A percentile compares a stretch with the other conserved stretches of the same genome.
phyloP scores from a whole-genome alignment of 129 eudicot genomes.

The Escallonia herrerae region DNA sequence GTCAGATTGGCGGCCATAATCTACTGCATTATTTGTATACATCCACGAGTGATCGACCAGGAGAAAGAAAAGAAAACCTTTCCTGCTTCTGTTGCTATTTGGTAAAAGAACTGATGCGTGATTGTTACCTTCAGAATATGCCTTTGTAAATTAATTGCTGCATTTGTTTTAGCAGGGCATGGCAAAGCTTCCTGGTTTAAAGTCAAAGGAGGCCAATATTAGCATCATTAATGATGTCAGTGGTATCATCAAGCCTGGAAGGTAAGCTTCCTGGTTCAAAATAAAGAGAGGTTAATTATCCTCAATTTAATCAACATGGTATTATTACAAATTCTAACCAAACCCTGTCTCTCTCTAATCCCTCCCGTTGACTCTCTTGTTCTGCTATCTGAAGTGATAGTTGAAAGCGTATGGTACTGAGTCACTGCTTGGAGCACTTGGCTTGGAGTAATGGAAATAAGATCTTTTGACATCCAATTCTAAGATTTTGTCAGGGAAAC shows the following conservation, averaged over 20 bases:
- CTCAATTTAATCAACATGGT: background rate
- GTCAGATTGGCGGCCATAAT: background rate
- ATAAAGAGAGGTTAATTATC: background rate
- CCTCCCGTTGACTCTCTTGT: too few relatives aligned
- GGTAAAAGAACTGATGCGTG: too few relatives aligned
- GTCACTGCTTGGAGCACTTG: too few relatives aligned
- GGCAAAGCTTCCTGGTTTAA: slow-evolving; percentile 41
- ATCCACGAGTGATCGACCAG: too few relatives aligned
- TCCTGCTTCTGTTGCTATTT: background rate
- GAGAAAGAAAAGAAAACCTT: too few relatives aligned
- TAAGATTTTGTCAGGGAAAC: too few relatives aligned
- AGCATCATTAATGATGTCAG: slow-evolving; percentile 49
- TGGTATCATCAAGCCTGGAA: slow-evolving; percentile 77
- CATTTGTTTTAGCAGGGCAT: slow-evolving; percentile 25
- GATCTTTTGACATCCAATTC: too few relatives aligned
- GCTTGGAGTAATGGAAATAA: too few relatives aligned
- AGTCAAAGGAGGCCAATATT: slow-evolving; percentile 41
- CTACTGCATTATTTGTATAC: background rate
- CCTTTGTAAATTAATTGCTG: background rate
- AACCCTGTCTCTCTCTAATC: too few relatives aligned
- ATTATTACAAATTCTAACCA: background rate
- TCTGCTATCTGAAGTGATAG: too few relatives aligned
- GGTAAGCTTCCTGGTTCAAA: slow-evolving; percentile 24
- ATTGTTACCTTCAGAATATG: background rate
- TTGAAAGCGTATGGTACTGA: too few relatives aligned